Base-by-base conservation (phyloP, 1,139 yeast genomes). In the Suhomyces guaymorum region DNA sequence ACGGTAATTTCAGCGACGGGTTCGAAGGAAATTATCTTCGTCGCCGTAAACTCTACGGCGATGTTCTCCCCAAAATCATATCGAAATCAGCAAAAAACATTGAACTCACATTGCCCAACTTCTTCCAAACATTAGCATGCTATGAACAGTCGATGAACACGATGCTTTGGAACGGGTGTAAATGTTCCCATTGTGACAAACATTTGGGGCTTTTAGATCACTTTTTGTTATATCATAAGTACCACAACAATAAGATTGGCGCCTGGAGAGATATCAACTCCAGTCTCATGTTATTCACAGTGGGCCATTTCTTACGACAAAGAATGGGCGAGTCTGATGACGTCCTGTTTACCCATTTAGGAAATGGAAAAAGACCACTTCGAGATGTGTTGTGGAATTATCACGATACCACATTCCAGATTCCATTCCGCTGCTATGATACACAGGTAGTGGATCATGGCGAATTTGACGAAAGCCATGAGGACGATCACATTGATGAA, bases 81-180 rank as follows among this genome's bases (percentile, higher is more conserved):
- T 21, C 30, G 12, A 30, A 34, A 15, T 27, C 37, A 9, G 11
- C 15, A 6, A 14, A 43, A 51, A 58, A 73, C 26, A 58, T 72
- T 32, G 63, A 62, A 1, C 51, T 83, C 7, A 58, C 72, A 2
- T 66, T 80, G 1, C 88, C 89, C 2, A 75, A 78, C 7, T 63
- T 81, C 32, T 54, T 84, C 38, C 77, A 78, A 38, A 61, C 80
- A 0, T 60, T 82, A 20, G 67, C 87, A 0, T 75, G 86, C 41
- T 84, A 82, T 54, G 92, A 83, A 45, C 81, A 80, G 38, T 58
- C 82, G 7, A 78, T 80, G 58, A 81, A 85, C 37, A 82, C 80
- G 42, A 45, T 83, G 35, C 55, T 84, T 26, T 84, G 90, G 89
- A 83, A 82, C 52, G 90, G 90, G 0, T 83, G 92, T 54, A 71